Conservation (phyloP, 139 green algal genomes). For the Haematococcus lacustris region DNA sequence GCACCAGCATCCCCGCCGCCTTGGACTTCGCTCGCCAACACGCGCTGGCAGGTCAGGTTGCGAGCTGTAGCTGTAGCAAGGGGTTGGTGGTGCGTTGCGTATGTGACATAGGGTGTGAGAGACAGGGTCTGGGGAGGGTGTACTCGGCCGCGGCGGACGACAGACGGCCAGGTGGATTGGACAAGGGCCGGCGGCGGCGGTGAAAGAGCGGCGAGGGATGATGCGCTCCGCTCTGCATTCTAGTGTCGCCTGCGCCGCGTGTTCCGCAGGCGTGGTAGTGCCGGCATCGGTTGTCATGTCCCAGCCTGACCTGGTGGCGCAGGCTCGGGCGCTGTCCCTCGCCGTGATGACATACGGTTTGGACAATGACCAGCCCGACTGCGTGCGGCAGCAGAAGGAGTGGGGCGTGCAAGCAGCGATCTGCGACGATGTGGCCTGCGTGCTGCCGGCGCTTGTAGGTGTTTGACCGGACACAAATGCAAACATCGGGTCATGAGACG, state of each 20-base stretch:
- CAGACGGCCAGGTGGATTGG: too few species aligned
- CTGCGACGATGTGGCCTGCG: conserved; percentile 52
- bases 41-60: conserved; percentile 34
- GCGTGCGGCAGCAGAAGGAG: conserved; percentile 48
- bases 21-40: conserved; percentile 44
- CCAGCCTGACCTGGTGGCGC: conserved; percentile 23
- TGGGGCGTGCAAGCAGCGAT: conserved; percentile 74
- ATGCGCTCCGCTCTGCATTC: not conserved
- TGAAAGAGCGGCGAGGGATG: not conserved
- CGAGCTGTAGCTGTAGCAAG: too few species aligned
- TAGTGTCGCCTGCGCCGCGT: not conserved
- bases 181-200: too few species aligned
- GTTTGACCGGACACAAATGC: too few species aligned
- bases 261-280: conserved; percentile 50
- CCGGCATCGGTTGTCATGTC: conserved; percentile 14
- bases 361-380: conserved; percentile 64
- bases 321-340: conserved; percentile 33
- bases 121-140: too few species aligned
- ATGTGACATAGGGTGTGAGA: not conserved
- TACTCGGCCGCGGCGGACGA: too few species aligned
- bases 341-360: conserved; percentile 73
- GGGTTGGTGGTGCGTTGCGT: not conserved
- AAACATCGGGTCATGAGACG: too few species aligned
- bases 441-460: too few species aligned
- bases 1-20: conserved; percentile 59